Evolutionary conservation across 257 asterid species (phyloP).

Genomic region (Plantago major): DNA sequence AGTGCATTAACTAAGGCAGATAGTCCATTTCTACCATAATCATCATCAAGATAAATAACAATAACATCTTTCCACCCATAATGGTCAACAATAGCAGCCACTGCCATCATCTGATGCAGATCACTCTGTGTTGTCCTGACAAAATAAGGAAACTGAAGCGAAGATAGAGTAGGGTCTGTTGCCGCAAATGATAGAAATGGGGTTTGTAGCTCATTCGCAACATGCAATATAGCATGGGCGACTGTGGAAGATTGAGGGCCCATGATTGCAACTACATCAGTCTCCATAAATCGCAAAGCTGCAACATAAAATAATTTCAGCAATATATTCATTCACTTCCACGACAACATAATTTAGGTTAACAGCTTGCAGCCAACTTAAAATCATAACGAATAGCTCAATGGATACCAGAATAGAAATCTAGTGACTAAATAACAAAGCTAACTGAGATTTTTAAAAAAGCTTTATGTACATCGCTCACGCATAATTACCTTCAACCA

Average conservation of each 20-base stretch:
- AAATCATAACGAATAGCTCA: no score
- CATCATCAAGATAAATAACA: conserved; percentile 62
- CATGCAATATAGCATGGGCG: conserved; percentile 64
- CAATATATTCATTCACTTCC: neutral
- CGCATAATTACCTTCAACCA: conserved; percentile 58
- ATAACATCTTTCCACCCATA: conserved; percentile 78
- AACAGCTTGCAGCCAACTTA: no score
- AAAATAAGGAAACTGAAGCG: conserved; percentile 76
- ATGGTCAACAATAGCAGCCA: conserved; percentile 53
- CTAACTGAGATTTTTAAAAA: neutral
- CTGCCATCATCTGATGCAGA: conserved; percentile 68
- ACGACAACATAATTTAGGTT: no score
- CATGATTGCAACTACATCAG: conserved; percentile 60
- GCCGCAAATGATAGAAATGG: conserved; percentile 83
- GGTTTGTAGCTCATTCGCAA: conserved; percentile 66
- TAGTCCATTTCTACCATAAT: conserved; percentile 82
- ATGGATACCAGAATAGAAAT: no score
- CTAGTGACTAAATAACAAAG: no score
- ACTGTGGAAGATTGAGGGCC: conserved; percentile 86
- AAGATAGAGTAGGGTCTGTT: conserved; percentile 78
- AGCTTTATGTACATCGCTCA: neutral
- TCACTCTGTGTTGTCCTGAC: conserved; percentile 77
- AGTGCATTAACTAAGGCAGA: conserved; percentile 64
- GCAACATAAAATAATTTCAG: conserved; percentile 22
- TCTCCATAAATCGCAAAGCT: conserved; percentile 57